Evolutionary conservation across 495 filamentous ascomycete species (phyloP), one percentile per base, ranked within the genome.

Genomic region (Lophiotrema nucula): DNA sequence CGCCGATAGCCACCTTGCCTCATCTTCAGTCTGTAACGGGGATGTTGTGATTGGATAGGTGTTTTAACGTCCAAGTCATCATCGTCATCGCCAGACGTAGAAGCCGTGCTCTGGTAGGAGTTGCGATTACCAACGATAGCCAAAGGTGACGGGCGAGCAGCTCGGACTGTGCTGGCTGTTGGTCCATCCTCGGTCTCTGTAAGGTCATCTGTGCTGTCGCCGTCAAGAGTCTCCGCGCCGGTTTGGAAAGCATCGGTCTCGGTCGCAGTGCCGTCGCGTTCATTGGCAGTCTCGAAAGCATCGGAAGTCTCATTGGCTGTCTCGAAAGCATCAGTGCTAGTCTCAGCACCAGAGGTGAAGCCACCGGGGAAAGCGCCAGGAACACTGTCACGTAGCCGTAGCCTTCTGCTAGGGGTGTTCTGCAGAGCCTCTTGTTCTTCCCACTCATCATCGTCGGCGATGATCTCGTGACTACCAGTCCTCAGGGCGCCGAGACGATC

Each of bases 161-260:
- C 67, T 38, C 73, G 55, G 31, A 58, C 52, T 25, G 61, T 50
- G 21, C 24, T 49, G 13, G 42, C 51, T 21, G 54, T 24, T 15
- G 61, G 43, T 13, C 58, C 81, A 53, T 71, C 79, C 67, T 97
- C 92, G 12, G 92, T 97, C 74, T 98, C 93, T 0, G 93, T 97
- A 19, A 89, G 76, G 18, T 86, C 88, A 58, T 87, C 89, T 47
- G 86, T 87, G 69, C 86, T 90, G 56, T 87, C 88, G 31, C 87
- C 88, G 51, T 87, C 82, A 63, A 95, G 83, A 58, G 79, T 86
- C 72, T 97, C 93, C 18, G 83, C 78, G 21, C 89, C 90, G 13
- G 93, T 97, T 69, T 95, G 88, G 82, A 96, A 96, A 43, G 90
- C 89, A 56, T 97, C 93, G 26, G 89, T 96, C 73, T 96, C 92